phyloP scores from a whole-genome alignment of 306 rosid species.

The Quercus agrifolia region DNA sequence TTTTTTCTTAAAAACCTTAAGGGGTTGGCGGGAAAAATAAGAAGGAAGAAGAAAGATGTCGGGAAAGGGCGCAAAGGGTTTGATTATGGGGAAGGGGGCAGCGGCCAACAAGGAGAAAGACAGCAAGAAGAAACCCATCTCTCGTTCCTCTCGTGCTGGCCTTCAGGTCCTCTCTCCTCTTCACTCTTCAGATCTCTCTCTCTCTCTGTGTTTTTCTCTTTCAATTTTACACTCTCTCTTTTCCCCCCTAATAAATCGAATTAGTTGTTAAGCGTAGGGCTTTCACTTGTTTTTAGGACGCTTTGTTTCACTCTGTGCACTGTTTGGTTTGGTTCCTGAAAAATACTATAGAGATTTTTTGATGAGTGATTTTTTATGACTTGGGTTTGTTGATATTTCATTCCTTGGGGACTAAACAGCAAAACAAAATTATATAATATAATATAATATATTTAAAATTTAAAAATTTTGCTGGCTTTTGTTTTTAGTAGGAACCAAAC shows the following conservation, averaged over 20 bases:
- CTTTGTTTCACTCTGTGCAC: background rate
- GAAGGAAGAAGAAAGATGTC: conserved; percentile 48
- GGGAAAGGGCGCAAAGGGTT: conserved; percentile 81
- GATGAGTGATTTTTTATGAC: background rate
- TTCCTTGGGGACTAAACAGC: too few species aligned
- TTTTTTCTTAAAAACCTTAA: too few species aligned
- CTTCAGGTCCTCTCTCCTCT: conserved; percentile 49
- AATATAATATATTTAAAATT: too few species aligned
- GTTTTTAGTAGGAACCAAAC: background rate
- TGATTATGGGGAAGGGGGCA: conserved; percentile 56
- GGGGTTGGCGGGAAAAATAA: too few species aligned
- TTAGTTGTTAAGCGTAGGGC: background rate
- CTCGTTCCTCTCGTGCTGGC: conserved; percentile 82
- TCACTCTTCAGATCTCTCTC: conserved; percentile 17
- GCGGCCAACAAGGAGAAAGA: conserved; percentile 61
- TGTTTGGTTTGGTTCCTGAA: background rate
- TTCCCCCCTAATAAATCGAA: too few species aligned
- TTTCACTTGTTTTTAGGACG: background rate
- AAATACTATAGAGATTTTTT: background rate
- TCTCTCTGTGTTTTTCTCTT: background rate
- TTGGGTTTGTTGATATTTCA: too few species aligned
- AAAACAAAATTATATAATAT: too few species aligned
- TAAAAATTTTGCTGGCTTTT: background rate
- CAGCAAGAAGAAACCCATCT: conserved; percentile 72
- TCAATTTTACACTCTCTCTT: background rate